phyloP scores from a whole-genome alignment of 352 stramenopile species.

The Vaucheria bursata region DNA sequence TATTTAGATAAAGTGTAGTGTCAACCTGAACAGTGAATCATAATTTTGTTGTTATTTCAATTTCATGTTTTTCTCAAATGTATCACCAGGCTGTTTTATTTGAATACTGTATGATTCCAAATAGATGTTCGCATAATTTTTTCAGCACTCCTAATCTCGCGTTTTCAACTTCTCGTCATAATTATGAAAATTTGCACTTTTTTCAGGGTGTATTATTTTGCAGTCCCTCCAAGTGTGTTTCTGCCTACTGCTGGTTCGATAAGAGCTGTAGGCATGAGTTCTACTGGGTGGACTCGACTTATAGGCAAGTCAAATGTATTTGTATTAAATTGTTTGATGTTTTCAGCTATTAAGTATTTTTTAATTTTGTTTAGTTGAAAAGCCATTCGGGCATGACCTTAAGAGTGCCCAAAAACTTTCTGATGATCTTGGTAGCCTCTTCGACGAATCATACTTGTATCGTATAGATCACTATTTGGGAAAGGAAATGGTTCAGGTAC shows the following conservation, averaged over 20 bases:
- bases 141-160: background rate
- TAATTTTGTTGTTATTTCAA: no score
- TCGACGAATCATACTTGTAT: slow-evolving; percentile 82
- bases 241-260: slow-evolving; percentile 80
- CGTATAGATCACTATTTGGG: slow-evolving; percentile 92
- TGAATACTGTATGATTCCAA: background rate
- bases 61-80: no score
- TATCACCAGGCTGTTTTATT: no score
- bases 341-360: background rate
- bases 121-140: background rate
- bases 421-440: slow-evolving; percentile 43
- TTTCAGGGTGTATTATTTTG: slow-evolving; percentile 94
- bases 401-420: slow-evolving; percentile 42
- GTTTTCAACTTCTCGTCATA: background rate
- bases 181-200: slow-evolving; percentile 52
- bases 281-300: slow-evolving; percentile 81
- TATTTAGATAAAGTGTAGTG: no score
- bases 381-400: slow-evolving; percentile 80
- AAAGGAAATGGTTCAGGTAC: slow-evolving; percentile 92
- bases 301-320: slow-evolving; percentile 83
- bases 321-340: background rate
- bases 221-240: slow-evolving; percentile 90
- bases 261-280: slow-evolving; percentile 69
- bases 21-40: no score
- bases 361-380: slow-evolving; percentile 18